Percentiles rank a stretch among this genome's conserved stretches.
Evolutionary conservation across 257 asterid genomes (phyloP).

Genomic region (Osmanthus fragrans): DNA sequence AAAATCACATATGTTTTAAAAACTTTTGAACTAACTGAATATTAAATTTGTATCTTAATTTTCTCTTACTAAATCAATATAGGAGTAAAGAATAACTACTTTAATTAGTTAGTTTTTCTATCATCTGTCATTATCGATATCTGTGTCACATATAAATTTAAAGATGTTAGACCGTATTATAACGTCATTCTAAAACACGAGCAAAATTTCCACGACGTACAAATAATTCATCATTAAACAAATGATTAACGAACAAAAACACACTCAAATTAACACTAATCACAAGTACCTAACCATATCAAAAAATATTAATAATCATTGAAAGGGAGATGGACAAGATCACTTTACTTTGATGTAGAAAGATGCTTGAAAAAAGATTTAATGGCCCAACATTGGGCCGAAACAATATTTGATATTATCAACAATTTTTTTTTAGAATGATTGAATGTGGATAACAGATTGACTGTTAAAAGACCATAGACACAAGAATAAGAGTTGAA

Average conservation of each 20-base stretch:
- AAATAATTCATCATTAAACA: background rate
- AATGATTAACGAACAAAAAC: background rate
- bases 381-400: conserved; percentile 28
- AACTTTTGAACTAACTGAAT: too few relatives aligned
- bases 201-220: background rate
- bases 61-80: too few relatives aligned
- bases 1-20: too few relatives aligned
- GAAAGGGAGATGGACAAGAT: conserved; percentile 40
- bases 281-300: background rate
- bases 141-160: too few relatives aligned
- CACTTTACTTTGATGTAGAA: conserved; percentile 44
- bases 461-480: conserved; percentile 1
- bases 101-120: too few relatives aligned
- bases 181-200: background rate
- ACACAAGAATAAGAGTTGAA: conserved; percentile 9
- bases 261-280: background rate
- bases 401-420: conserved; percentile 12
- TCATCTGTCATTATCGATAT: too few relatives aligned
- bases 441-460: conserved; percentile 27
- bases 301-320: background rate
- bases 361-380: conserved; percentile 28
- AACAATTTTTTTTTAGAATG: conserved; percentile 22
- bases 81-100: too few relatives aligned
- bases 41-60: too few relatives aligned
- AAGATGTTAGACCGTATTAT: too few relatives aligned